Evolutionary conservation across 2,329 filamentous ascomycete genomes (phyloP).

Genomic region (Immersiporthe knoxdaviesiana): DNA sequence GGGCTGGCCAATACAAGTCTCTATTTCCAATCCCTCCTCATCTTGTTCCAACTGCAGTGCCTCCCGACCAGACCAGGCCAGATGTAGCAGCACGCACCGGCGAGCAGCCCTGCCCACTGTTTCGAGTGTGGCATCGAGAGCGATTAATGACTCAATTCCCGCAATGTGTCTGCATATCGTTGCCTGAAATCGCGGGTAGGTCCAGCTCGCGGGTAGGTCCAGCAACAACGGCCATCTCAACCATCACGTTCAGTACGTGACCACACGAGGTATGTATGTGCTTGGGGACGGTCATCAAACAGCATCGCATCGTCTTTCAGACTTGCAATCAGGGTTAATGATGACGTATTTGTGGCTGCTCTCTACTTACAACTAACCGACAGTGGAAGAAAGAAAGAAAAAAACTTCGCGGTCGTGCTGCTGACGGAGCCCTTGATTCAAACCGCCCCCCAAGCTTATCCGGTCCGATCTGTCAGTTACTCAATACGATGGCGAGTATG

Average conservation of each 20-base stretch:
- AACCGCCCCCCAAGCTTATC: background rate
- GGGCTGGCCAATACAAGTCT: background rate
- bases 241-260: background rate
- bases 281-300: background rate
- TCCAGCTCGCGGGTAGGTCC: no score
- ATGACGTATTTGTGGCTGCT: constrained; percentile 20
- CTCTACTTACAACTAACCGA: background rate
- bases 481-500: constrained; percentile 6
- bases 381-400: background rate
- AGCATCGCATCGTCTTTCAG: constrained; percentile 7
- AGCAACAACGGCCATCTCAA: background rate
- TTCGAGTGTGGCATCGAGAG: background rate
- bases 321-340: constrained; percentile 14
- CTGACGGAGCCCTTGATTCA: background rate
- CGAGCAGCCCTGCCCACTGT: background rate
- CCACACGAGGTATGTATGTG: background rate
- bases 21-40: background rate
- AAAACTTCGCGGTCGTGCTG: constrained; percentile 1
- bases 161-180: background rate
- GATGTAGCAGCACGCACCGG: background rate
- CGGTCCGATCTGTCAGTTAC: constrained; percentile 12
- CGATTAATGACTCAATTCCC: constrained; percentile 1
- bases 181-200: constrained; percentile 1
- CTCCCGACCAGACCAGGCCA: background rate
- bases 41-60: background rate